These are phyloP conservation scores for Phytophthora cryptogea DNA, from an alignment of 352 stramenopile species.

Conservation along the genomic window DNA sequence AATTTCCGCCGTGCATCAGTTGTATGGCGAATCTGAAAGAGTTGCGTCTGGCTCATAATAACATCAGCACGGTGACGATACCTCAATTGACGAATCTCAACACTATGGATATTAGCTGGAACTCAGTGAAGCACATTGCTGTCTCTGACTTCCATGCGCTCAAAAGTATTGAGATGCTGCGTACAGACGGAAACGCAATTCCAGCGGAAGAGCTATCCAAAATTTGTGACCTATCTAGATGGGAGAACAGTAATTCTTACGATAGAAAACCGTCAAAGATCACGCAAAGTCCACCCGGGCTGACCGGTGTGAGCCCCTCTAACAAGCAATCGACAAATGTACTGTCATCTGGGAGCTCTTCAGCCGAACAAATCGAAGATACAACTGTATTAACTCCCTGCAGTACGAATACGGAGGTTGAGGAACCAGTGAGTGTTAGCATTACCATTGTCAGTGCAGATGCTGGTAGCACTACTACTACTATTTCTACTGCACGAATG, in stretches of 20 bases:
- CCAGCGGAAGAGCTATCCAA: constrained; percentile 18
- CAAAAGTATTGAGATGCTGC: constrained; percentile 17
- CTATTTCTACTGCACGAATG: no score
- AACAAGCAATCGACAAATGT: constrained; percentile 2
- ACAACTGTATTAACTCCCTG: neutral
- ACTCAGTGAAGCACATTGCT: constrained; percentile 32
- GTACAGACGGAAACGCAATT: constrained; percentile 34
- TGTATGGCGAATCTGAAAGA: constrained; percentile 39
- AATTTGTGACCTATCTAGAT: constrained; percentile 21
- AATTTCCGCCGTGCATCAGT: constrained; percentile 38
- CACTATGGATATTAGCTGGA: constrained; percentile 49
- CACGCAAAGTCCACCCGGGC: neutral
- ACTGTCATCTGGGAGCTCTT: neutral
- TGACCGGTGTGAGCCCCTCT: neutral
- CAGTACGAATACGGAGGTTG: neutral
- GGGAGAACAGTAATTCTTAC: neutral
- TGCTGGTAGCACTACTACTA: neutral
- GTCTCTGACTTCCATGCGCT: constrained; percentile 4
- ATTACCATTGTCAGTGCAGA: neutral
- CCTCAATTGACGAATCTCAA: constrained; percentile 33
- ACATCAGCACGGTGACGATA: constrained; percentile 40
- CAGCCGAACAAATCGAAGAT: neutral
- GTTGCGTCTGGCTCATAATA: constrained; percentile 63
- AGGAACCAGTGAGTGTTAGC: neutral
- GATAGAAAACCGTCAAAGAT: neutral